Evolutionary conservation across 2,329 filamentous ascomycete species (phyloP), one percentile per base, ranked within the genome.

Genomic region (Calonectria ilicicola): DNA sequence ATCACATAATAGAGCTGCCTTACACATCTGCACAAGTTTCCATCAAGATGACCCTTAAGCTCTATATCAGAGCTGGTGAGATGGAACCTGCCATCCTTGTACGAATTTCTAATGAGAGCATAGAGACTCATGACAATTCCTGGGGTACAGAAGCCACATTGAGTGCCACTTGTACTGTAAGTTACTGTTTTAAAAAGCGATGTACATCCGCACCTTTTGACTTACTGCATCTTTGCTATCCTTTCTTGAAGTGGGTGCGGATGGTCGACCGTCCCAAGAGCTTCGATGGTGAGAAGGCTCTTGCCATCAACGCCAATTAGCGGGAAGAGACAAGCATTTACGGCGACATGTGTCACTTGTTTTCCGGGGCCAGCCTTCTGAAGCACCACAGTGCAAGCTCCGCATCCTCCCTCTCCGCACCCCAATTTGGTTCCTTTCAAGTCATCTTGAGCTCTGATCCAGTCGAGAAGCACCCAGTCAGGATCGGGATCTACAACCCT

Each of bases 101-200:
- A 74, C 8, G 72, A 74, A 56, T 98, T 98, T 70, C 95, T 89
- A 29, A 98, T 87, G 29, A 98, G 88, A n/a, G 95, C 95, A 83
- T 98, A 98, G 67, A 98, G 84, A 82, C 94, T 97, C 93, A 98
- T 98, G 69, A 98, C 95, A 79, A 98, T 98, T 2, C 95, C 95
- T 4, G 95, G 95, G 0, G 95, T 98, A 81, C 95, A 98, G 83
- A 98, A 98, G 0, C 94, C 88, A 67, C 87, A 98, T 82, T 98
- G 95, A 75, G 94, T 96, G 64, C 95, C 95, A 65, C 69, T 72
- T 17, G 14, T 17, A 12, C 32, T 15, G 56, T 58, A 85, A 73
- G 65, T 32, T 27, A 19, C n/a, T 29, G 9, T 23, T 44, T 17
- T n/a, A 40, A 26, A 14, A 14, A 10, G 26, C n/a, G 23, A 9